phyloP scores from a whole-genome alignment of 2,329 filamentous ascomycete species.

The Aspergillus sp. region DNA sequence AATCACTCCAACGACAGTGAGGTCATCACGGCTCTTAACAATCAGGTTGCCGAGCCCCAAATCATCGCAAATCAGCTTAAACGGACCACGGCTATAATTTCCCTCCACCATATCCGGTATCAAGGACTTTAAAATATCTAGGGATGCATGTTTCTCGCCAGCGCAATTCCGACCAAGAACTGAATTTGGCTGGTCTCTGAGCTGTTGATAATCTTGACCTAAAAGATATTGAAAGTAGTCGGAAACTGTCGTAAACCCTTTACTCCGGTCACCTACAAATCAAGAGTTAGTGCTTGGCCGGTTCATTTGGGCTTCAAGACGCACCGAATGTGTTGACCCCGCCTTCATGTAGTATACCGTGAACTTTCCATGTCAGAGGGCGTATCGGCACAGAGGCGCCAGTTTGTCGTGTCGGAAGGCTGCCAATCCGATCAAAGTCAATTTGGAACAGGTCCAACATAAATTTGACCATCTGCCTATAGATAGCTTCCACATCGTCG shows the following conservation, averaged over 20 bases:
- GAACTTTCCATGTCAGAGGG: neutral
- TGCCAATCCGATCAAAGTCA: neutral
- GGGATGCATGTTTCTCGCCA: neutral
- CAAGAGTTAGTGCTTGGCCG: no score
- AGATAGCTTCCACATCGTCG: neutral
- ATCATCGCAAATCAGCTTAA: constrained; percentile 7
- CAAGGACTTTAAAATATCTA: constrained; percentile 2
- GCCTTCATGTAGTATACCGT: neutral
- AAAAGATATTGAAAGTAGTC: constrained; percentile 6
- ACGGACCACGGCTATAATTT: constrained; percentile 4
- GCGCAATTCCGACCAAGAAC: neutral
- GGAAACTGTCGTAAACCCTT: constrained; percentile 3
- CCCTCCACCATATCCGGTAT: neutral
- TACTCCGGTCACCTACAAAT: neutral
- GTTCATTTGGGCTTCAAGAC: no score
- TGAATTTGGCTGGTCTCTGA: constrained; percentile 6
- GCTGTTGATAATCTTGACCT: constrained; percentile 4
- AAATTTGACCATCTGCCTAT: neutral
- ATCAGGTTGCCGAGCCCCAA: neutral
- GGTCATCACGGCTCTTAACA: neutral
- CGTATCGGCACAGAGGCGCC: neutral
- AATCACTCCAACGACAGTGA: neutral
- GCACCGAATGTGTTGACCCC: neutral
- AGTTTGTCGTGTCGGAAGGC: neutral
- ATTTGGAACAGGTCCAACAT: neutral